phyloP scores from a whole-genome alignment of 2,329 filamentous ascomycete species.

The Cadophora malorum region DNA sequence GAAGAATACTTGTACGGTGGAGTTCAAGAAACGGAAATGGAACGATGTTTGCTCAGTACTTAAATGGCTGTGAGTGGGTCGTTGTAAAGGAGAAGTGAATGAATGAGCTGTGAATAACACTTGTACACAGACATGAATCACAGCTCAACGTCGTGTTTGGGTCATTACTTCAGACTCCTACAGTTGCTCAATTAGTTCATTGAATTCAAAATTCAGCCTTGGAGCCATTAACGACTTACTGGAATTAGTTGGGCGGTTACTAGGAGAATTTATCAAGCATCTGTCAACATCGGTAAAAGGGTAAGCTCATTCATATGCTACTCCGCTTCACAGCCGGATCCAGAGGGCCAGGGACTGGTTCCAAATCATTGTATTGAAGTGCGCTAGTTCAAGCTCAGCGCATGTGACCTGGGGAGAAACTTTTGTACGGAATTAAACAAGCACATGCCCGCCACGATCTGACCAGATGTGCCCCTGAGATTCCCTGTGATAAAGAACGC shows the following conservation, averaged over 20 bases:
- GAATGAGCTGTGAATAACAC: constrained; percentile 7
- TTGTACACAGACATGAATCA: constrained; percentile 15
- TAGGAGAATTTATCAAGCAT: background rate
- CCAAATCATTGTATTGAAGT: constrained; percentile 33
- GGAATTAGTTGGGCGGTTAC: background rate
- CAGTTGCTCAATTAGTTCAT: constrained; percentile 21
- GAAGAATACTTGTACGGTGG: background rate
- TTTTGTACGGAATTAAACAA: constrained; percentile 32
- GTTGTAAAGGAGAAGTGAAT: constrained; percentile 4
- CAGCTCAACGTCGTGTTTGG: constrained; percentile 10
- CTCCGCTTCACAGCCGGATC: constrained; percentile 2
- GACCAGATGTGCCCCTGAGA: constrained; percentile 16
- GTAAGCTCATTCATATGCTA: background rate
- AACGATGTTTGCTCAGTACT: constrained; percentile 10
- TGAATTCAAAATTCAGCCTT: background rate
- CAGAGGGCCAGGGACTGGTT: background rate
- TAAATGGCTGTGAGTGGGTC: background rate
- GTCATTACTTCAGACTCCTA: constrained; percentile 14
- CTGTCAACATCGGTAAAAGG: background rate
- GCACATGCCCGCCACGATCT: constrained; percentile 30
- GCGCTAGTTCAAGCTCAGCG: constrained; percentile 27
- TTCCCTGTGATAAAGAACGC: constrained; percentile 24
- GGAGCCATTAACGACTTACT: background rate
- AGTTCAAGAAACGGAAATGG: background rate
- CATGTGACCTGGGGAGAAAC: constrained; percentile 25